Conservation (phyloP, 192 early-diverging fungal genomes). For the Cetraspora pellucida region DNA sequence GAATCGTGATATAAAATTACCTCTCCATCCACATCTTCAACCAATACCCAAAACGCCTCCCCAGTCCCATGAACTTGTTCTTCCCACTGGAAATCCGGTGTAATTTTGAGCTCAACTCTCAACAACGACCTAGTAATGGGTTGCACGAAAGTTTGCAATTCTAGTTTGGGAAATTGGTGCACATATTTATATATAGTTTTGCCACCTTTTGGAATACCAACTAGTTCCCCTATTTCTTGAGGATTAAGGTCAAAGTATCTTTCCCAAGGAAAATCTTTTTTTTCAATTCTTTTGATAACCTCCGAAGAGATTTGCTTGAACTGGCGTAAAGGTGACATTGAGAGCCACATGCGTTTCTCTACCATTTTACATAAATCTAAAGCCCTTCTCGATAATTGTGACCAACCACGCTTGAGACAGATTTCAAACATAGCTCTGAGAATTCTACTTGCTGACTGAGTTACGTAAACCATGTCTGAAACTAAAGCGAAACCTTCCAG, state of each 20-base stretch:
- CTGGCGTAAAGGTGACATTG: conserved; percentile 96
- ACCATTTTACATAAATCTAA: conserved; percentile 98
- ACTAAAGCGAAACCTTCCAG: conserved; percentile 94
- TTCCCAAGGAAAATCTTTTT: conserved; percentile 93
- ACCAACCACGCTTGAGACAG: conserved; percentile 91
- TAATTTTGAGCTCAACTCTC: conserved; percentile 88
- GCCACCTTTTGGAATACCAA: conserved; percentile 84
- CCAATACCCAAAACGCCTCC: conserved; percentile 92
- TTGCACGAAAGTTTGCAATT: conserved; percentile 85
- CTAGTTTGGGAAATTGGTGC: conserved; percentile 93
- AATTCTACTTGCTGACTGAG: conserved; percentile 92
- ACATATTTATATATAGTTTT: conserved; percentile 87
- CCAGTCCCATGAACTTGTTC: conserved; percentile 83
- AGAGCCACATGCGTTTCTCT: conserved; percentile 92
- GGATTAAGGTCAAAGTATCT: conserved; percentile 91
- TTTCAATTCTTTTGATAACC: conserved; percentile 84
- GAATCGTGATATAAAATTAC: conserved; percentile 85
- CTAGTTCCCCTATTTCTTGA: conserved; percentile 92
- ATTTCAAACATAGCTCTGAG: conserved; percentile 97
- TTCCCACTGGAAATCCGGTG: conserved; percentile 93
- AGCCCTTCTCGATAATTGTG: conserved; percentile 83
- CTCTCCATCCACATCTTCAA: conserved; percentile 94
- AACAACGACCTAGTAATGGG: conserved; percentile 91
- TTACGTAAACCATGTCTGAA: conserved; percentile 98
- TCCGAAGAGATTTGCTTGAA: conserved; percentile 79